phyloP scores from a whole-genome alignment of 192 early-diverging fungal genomes.

The Coemansia javaensis region DNA sequence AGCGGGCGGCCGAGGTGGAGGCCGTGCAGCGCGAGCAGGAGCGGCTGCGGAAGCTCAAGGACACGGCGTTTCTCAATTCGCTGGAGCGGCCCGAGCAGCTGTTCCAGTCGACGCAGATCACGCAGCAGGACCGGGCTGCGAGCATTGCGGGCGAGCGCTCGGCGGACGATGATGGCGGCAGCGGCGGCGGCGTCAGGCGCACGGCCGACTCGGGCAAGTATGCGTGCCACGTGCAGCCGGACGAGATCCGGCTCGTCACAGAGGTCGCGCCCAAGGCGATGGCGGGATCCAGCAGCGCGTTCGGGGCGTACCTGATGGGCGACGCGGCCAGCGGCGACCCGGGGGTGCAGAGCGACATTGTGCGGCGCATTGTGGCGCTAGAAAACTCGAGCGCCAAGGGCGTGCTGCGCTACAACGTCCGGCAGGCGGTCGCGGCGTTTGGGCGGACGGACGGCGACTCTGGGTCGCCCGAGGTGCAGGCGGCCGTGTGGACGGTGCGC shows the following conservation, averaged over 20 bases:
- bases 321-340: constrained; percentile 11
- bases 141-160: constrained; percentile 8
- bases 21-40: constrained; percentile 22
- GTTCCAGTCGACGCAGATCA: constrained; percentile 42
- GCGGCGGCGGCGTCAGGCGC: constrained; percentile 16
- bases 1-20: constrained; percentile 38
- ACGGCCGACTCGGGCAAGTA: constrained; percentile 31
- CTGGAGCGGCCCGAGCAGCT: constrained; percentile 28
- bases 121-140: constrained; percentile 32
- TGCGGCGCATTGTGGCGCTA: constrained; percentile 69
- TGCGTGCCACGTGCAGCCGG: constrained; percentile 16
- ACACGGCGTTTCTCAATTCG: constrained; percentile 50
- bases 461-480: constrained; percentile 92
- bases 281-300: constrained; percentile 5
- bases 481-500: constrained; percentile 83
- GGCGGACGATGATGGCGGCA: neutral
- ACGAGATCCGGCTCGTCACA: constrained; percentile 25
- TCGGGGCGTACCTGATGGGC: constrained; percentile 7
- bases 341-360: constrained; percentile 52
- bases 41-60: constrained; percentile 40
- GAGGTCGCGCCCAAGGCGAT: constrained; percentile 36
- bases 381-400: constrained; percentile 78
- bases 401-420: constrained; percentile 71
- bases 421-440: constrained; percentile 70
- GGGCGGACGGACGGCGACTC: constrained; percentile 74